Evolutionary conservation across 176 grass and related monocot species (phyloP), one percentile per base, ranked within the genome.

Genomic region (Ampelocalamus luodianensis): DNA sequence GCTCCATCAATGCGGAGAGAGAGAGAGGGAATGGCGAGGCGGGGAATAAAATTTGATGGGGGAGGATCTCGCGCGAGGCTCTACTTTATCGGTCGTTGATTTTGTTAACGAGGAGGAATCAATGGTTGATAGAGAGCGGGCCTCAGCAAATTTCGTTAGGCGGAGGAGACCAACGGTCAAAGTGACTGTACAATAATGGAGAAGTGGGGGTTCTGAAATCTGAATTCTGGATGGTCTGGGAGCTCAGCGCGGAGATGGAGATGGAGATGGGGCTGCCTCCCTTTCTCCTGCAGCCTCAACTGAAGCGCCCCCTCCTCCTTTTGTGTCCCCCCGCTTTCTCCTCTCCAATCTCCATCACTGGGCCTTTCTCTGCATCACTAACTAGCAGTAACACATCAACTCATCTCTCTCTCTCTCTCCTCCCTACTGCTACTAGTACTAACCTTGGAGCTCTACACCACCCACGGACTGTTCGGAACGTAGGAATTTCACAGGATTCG

Each of bases 91-190:
- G n/a, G n/a, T 1, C 29, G 29, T 29, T 29, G 29, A 29, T 29
- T 29, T 29, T 29, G 29, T 29, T 29, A 1, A 29, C 1, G 29
- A 0, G 29, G 29, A 1, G 29, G 29, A 29, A 29, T 29, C 1
- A 29, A 29, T 29, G 29, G 29, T 29, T 29, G 29, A 29, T 29
- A 1, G 0, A 1, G 29, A 29, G 1, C 0, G 29, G 29, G 0
- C 29, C 29, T 29, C n/a, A 29, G 29, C 29, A 29, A 29, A 29
- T 29, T 29, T 29, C 29, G 1, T 29, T 34, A 34, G 42, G 9
- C 7, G n/a, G 23, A 10, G 81, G 92, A 90, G 87, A 90, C 92
- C 89, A 85, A 82, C 20, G 81, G 92, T 94, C 92, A 94, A 94
- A 69, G 55, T 5, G 49, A 76, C 3, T 58, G 87, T 85, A 92